phyloP scores from a whole-genome alignment of 2,329 filamentous ascomycete genomes.

The Colletotrichum sp. region DNA sequence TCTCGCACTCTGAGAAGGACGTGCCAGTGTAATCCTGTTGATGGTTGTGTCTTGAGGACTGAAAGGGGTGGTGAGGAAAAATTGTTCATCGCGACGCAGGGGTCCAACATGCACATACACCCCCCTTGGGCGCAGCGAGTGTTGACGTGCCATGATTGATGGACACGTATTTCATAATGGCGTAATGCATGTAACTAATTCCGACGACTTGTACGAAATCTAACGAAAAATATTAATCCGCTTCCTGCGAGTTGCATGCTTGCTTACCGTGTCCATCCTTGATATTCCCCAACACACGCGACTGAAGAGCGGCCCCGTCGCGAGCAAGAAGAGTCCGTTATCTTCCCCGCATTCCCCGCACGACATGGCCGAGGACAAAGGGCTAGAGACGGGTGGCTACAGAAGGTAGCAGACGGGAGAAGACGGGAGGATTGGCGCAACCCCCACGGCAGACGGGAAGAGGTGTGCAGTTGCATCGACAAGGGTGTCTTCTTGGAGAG shows the following conservation, averaged over 20 bases:
- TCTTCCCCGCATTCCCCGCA: conserved; percentile 4
- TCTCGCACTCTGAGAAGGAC: conserved; percentile 30
- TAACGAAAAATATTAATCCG: conserved; percentile 1
- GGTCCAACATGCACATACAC: neutral
- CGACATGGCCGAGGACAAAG: neutral
- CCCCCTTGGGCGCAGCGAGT: neutral
- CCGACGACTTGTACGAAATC: conserved; percentile 11
- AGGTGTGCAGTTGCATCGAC: neutral
- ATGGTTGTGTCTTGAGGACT: neutral
- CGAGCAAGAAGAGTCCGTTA: neutral
- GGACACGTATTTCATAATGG: neutral
- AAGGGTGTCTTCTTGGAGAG: neutral
- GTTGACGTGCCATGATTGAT: neutral
- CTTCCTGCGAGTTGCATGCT: neutral
- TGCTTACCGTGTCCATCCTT: neutral
- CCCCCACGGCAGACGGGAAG: neutral
- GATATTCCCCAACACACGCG: neutral
- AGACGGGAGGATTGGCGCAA: neutral
- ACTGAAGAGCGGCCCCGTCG: neutral
- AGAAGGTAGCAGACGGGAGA: neutral
- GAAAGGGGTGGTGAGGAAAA: neutral
- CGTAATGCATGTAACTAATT: conserved; percentile 15
- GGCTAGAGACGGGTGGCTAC: neutral
- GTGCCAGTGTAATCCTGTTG: neutral
- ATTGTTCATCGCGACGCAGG: neutral